Evolutionary conservation across 495 filamentous ascomycete genomes (phyloP).

Genomic region (Aspergillus egyptiacus): DNA sequence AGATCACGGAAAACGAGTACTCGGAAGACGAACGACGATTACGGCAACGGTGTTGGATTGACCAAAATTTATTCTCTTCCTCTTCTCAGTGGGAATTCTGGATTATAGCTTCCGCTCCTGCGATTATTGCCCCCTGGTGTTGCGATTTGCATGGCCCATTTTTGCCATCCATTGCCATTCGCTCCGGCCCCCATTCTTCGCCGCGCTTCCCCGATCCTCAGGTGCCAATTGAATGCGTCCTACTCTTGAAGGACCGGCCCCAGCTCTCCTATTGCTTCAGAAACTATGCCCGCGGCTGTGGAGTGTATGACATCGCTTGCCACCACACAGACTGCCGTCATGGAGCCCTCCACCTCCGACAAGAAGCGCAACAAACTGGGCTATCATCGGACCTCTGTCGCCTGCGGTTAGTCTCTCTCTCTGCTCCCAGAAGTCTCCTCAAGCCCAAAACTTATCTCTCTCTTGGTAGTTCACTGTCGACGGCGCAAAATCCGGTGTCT

Average conservation of each 20-base stretch:
- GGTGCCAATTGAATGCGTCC: constrained; percentile 32
- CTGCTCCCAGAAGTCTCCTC: no score
- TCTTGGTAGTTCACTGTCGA: constrained; percentile 74
- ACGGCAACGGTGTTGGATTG: constrained; percentile 24
- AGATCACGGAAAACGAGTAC: constrained; percentile 16
- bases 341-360: constrained; percentile 49
- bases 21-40: constrained; percentile 22
- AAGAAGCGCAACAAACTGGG: constrained; percentile 95
- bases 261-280: constrained; percentile 20
- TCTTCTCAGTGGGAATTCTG: constrained; percentile 20
- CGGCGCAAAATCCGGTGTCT: constrained; percentile 94
- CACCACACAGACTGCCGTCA: constrained; percentile 51
- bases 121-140: constrained; percentile 8
- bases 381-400: constrained; percentile 94
- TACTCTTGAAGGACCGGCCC: constrained; percentile 30
- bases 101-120: not conserved
- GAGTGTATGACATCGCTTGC: constrained; percentile 62
- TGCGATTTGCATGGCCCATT: constrained; percentile 19
- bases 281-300: constrained; percentile 43
- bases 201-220: constrained; percentile 20
- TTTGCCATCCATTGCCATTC: constrained; percentile 2
- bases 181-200: not conserved
- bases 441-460: constrained; percentile 19
- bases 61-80: constrained; percentile 9
- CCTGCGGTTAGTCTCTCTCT: constrained; percentile 71